Evolutionary conservation across 805 yeast species (phyloP), one percentile per base, ranked within the genome.

Genomic region (Maudiozyma serrabonitensis): DNA sequence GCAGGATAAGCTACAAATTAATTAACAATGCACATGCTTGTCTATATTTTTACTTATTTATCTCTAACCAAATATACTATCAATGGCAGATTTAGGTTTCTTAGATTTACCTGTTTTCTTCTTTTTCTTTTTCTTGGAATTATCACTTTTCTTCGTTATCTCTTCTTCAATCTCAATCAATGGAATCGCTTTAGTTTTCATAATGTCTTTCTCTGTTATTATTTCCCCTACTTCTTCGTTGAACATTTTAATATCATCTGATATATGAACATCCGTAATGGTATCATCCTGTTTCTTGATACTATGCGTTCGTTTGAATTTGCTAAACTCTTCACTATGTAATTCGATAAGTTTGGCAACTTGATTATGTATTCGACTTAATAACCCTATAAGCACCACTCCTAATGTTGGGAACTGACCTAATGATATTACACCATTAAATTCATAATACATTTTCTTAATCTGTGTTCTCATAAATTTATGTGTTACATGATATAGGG

Each of bases 401-500:
- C 95, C 95, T 12, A 88, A 62, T 1, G 82, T 75, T 6, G 87
- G 73, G 58, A 84, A 88, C 59, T 89, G 95, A 0, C 90, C 95
- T 51, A 81, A 72, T 1, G 84, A 81, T 7, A 88, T 71, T 0
- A 88, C 74, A 1, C 81, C 76, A 62, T 83, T 81, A 58, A 86
- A 84, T 12, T 77, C 75, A 50, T 76, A 74, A 62, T 77, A 82
- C 28, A 83, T 77, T 31, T 68, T 67, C 6, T 74, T 75, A 0
- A 80, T 71, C 56, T 50, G 71, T 66, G 19, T 53, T 53, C 35
- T 68, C 53, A 43, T 75, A 52, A 61, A 71, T 69, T 43, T 52
- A 40, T 51, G 55, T 32, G 52, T 16, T 2, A 58, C 32, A 18
- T 49, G 46, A 48, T 52, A 57, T 18, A 62, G 37, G 15, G 35